These are phyloP conservation scores for Zoysia pacifica DNA, from an alignment of 176 grass and related monocot species.

Conservation along the genomic window DNA sequence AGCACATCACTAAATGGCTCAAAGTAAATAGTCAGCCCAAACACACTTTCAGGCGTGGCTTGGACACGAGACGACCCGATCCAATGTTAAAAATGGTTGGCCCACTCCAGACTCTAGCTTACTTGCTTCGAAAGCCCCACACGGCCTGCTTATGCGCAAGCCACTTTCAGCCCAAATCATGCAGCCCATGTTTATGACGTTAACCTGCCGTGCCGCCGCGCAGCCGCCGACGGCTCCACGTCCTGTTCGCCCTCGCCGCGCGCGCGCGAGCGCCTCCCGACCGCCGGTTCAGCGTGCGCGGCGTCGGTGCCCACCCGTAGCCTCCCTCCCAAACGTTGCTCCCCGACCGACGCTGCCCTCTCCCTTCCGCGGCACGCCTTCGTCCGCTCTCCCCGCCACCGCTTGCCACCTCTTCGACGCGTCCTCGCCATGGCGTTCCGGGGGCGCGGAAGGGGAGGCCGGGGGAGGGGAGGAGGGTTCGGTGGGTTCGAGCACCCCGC, in stretches of 20 bases:
- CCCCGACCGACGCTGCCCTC: not conserved
- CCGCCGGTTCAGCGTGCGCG: not conserved
- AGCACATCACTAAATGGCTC: too few species aligned
- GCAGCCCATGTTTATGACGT: not conserved
- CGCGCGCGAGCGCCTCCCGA: not conserved
- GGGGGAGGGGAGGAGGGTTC: slow-evolving; percentile 30
- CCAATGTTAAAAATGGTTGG: too few species aligned
- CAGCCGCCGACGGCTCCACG: not conserved
- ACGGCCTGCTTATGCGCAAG: too few species aligned
- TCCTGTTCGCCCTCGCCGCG: not conserved
- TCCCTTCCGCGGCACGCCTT: not conserved
- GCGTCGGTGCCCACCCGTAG: not conserved
- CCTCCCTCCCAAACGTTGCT: not conserved
- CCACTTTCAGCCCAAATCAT: not conserved
- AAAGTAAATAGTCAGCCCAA: too few species aligned
- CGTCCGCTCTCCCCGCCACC: not conserved
- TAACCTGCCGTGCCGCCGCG: not conserved
- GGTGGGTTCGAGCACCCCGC: not conserved
- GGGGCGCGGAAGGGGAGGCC: slow-evolving; percentile 39
- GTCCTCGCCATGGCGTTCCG: slow-evolving; percentile 40
- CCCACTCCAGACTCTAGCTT: too few species aligned
- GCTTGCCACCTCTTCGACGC: not conserved
- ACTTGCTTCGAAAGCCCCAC: too few species aligned
- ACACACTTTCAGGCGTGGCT: too few species aligned
- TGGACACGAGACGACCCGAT: too few species aligned